Evolutionary conservation across 139 green algal species (phyloP).

Genomic region (Haematococcus lacustris): DNA sequence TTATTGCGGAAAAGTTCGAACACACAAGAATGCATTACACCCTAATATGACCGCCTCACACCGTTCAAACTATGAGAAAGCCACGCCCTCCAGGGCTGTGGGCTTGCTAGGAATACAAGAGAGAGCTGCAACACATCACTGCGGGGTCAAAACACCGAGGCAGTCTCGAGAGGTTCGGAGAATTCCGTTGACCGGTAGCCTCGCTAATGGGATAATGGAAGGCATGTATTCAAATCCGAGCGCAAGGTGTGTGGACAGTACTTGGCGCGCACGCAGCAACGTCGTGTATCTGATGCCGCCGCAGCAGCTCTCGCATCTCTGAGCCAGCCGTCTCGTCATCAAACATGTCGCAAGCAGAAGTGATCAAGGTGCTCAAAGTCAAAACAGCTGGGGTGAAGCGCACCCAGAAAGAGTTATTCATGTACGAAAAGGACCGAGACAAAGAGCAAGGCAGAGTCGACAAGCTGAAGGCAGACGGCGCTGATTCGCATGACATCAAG

Average conservation of each 20-base stretch:
- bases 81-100: no score
- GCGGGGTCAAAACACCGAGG: no score
- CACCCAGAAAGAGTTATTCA: conserved; percentile 70
- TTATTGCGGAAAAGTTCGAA: no score
- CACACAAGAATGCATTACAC: no score
- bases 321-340: neutral
- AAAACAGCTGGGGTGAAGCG: conserved; percentile 65
- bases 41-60: no score
- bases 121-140: no score
- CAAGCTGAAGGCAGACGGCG: conserved; percentile 53
- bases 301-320: neutral
- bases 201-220: no score
- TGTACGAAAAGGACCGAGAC: conserved; percentile 72
- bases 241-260: neutral
- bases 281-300: neutral
- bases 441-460: conserved; percentile 62
- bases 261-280: neutral
- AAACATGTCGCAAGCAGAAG: conserved; percentile 17
- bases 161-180: no score
- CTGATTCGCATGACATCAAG: conserved; percentile 71
- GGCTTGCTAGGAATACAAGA: no score
- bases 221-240: no score
- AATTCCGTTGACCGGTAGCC: no score
- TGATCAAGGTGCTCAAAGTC: conserved; percentile 37
- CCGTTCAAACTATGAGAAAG: no score